These are phyloP conservation scores for Dryas drummondii DNA, from an alignment of 306 rosid genomes.

Conservation along the genomic window DNA sequence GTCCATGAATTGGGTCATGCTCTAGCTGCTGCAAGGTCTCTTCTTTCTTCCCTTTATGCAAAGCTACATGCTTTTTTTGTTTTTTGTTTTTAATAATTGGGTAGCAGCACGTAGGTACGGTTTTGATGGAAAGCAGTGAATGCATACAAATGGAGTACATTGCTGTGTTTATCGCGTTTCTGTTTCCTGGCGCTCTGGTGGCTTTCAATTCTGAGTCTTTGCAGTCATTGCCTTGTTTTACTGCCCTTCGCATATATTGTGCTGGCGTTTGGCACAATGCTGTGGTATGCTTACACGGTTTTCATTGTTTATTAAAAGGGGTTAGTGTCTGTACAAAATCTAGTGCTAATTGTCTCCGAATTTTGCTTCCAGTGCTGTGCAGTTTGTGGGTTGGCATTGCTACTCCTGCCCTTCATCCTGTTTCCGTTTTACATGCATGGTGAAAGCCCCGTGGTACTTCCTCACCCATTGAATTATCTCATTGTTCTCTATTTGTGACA, in stretches of 20 bases:
- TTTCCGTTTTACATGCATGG: constrained; percentile 64
- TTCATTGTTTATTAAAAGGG: not conserved
- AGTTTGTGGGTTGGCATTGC: constrained; percentile 65
- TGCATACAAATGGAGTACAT: constrained; percentile 77
- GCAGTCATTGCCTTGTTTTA: constrained; percentile 45
- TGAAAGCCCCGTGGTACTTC: constrained; percentile 59
- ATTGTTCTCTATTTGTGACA: not conserved
- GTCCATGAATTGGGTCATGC: constrained; percentile 87
- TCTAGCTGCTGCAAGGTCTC: constrained; percentile 72
- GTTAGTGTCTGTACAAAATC: not conserved
- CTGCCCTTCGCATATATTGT: constrained; percentile 73
- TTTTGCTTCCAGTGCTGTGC: constrained; percentile 64
- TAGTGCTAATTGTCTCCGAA: constrained; percentile 22
- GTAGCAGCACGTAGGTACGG: constrained; percentile 36
- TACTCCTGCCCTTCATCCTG: constrained; percentile 69
- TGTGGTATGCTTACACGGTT: constrained; percentile 50
- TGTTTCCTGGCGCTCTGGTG: constrained; percentile 90
- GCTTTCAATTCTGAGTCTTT: constrained; percentile 64
- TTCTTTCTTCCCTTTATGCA: not conserved
- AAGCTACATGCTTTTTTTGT: not conserved
- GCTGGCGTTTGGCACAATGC: constrained; percentile 99
- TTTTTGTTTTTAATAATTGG: constrained; percentile 5
- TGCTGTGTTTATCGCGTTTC: constrained; percentile 67
- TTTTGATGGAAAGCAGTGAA: constrained; percentile 69
- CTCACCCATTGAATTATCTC: constrained; percentile 18